Conservation (phyloP, 371 early-diverging fungal species). For the Blakeslea trispora region DNA sequence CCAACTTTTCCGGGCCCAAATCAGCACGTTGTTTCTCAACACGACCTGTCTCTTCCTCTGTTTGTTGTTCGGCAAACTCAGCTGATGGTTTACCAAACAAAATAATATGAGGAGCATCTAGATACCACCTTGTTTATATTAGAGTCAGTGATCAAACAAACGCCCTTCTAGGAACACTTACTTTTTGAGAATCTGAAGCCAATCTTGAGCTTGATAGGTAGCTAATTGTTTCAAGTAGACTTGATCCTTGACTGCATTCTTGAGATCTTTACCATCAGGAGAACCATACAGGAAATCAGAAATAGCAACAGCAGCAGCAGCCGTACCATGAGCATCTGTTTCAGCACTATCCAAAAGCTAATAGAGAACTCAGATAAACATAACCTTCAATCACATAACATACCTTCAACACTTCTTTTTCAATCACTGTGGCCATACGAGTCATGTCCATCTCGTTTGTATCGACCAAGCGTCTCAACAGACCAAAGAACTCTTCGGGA, state of each 20-base stretch:
- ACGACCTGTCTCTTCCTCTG: conserved; percentile 59
- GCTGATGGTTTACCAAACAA: conserved; percentile 67
- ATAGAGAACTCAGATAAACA: background rate
- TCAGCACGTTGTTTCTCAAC: conserved; percentile 54
- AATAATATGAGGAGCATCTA: conserved; percentile 56
- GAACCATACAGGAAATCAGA: conserved; percentile 66
- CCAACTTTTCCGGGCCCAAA: conserved; percentile 55
- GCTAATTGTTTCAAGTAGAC: conserved; percentile 51
- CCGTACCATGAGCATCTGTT: conserved; percentile 50
- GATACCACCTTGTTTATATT: conserved; percentile 54
- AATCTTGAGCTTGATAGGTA: conserved; percentile 48
- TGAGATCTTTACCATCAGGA: conserved; percentile 54
- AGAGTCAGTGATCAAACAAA: no score
- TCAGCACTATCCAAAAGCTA: conserved; percentile 47
- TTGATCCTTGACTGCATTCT: conserved; percentile 49
- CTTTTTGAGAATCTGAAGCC: conserved; percentile 58
- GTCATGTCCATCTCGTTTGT: conserved; percentile 66
- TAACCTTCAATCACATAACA: no score
- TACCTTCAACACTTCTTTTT: conserved; percentile 61
- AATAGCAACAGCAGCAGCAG: conserved; percentile 47
- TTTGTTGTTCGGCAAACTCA: conserved; percentile 56
- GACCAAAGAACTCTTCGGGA: conserved; percentile 47
- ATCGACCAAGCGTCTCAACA: conserved; percentile 49
- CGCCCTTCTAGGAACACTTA: no score
- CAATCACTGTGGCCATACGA: conserved; percentile 62